phyloP scores from a whole-genome alignment of 2,329 filamentous ascomycete species.

The Scorias spongiosa region DNA sequence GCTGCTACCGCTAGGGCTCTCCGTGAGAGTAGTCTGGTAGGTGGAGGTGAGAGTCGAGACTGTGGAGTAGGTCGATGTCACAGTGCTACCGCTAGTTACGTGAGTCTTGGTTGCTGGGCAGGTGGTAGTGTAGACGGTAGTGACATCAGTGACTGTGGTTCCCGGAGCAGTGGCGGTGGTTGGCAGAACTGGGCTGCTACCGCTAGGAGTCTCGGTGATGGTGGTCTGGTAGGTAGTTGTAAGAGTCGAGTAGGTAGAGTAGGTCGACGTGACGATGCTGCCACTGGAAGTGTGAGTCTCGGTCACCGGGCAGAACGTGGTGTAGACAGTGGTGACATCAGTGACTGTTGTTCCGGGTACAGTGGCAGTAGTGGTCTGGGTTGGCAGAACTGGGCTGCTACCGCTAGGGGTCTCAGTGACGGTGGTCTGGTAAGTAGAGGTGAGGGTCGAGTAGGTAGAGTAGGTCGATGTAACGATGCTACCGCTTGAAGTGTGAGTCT shows the following conservation, averaged over 20 bases:
- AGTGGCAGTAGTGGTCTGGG: background rate
- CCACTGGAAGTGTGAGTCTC: conserved; percentile 4
- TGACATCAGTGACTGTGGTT: conserved; percentile 4
- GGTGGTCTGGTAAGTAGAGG: background rate
- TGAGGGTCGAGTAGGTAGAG: background rate
- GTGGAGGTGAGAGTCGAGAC: conserved; percentile 16
- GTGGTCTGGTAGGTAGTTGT: conserved; percentile 24
- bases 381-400: conserved; percentile 1
- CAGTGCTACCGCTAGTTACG: conserved; percentile 4
- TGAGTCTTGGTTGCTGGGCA: conserved; percentile 5
- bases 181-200: background rate
- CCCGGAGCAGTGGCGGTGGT: background rate
- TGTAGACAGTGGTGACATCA: conserved; percentile 3
- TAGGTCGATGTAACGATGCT: background rate
- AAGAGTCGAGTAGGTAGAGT: conserved; percentile 6
- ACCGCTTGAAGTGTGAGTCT: background rate
- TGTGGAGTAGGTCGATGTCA: conserved; percentile 2
- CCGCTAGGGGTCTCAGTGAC: conserved; percentile 1
- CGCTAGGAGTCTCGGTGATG: conserved; percentile 9
- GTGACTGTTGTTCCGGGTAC: conserved; percentile 3
- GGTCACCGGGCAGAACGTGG: conserved; percentile 5
- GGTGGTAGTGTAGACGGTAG: conserved; percentile 5
- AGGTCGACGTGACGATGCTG: conserved; percentile 2
- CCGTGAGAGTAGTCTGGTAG: conserved; percentile 23
- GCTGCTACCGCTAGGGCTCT: background rate